phyloP scores from a whole-genome alignment of 2,329 filamentous ascomycete genomes.

The Colletotrichum salicis region DNA sequence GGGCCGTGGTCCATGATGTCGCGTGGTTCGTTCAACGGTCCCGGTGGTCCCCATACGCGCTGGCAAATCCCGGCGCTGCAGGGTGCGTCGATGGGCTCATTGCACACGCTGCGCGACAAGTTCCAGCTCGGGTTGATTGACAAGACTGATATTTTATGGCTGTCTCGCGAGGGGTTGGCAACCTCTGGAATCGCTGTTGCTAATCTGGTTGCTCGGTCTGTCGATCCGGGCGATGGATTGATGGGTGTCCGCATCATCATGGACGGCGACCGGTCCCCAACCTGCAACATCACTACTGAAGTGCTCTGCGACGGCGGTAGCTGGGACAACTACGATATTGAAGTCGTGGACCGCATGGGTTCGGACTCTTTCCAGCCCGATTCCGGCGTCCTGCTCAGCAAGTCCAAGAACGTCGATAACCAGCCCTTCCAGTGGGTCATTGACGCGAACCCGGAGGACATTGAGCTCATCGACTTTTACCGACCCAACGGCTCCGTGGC shows the following conservation, averaged over 20 bases:
- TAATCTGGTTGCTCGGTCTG: conserved; percentile 58
- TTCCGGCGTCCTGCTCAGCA: conserved; percentile 63
- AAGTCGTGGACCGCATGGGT: conserved; percentile 65
- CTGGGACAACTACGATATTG: conserved; percentile 63
- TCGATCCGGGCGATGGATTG: conserved; percentile 50
- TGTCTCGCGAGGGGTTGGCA: conserved; percentile 55
- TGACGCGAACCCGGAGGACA: conserved; percentile 64
- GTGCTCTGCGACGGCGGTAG: conserved; percentile 61
- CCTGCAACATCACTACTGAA: conserved; percentile 53
- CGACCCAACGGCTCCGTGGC: conserved; percentile 58
- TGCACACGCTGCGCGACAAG: conserved; percentile 65
- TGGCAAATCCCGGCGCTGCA: conserved; percentile 63
- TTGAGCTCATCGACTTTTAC: conserved; percentile 60
- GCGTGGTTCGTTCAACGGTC: conserved; percentile 63
- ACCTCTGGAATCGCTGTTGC: conserved; percentile 55
- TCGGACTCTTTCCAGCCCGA: conserved; percentile 63
- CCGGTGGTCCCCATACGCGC: conserved; percentile 62
- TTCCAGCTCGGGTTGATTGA: conserved; percentile 59
- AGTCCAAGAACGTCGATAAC: conserved; percentile 57
- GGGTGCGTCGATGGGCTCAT: conserved; percentile 60
- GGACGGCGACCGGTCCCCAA: conserved; percentile 55
- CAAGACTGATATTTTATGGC: conserved; percentile 53
- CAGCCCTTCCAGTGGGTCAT: conserved; percentile 65
- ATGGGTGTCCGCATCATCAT: conserved; percentile 61
- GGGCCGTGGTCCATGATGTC: conserved; percentile 65